Evolutionary conservation across 257 asterid genomes (phyloP).

Genomic region (Capsicum chinense): DNA sequence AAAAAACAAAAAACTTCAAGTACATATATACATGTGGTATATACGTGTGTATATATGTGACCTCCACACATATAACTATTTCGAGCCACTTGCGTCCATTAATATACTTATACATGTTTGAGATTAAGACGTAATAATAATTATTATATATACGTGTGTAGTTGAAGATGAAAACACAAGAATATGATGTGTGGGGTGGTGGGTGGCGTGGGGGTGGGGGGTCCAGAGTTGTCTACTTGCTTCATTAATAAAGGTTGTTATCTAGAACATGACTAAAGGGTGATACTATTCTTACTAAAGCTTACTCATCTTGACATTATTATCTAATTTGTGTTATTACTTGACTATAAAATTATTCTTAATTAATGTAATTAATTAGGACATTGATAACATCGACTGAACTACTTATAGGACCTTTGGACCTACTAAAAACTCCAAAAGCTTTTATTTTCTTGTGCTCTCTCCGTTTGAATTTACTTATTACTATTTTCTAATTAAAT

Average conservation of each 20-base stretch:
- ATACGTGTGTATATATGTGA: not conserved
- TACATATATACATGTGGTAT: not conserved
- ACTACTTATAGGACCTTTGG: not conserved
- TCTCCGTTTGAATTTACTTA: too few species aligned
- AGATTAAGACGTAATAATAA: not conserved
- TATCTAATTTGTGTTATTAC: not conserved
- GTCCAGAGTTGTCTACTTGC: not conserved
- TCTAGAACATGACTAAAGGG: not conserved
- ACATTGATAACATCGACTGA: constrained; percentile 8
- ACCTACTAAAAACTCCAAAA: not conserved
- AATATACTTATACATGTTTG: not conserved
- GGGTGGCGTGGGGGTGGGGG: not conserved
- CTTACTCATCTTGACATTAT: not conserved
- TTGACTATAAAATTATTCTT: not conserved
- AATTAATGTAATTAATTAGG: not conserved
- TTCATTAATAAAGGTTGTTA: not conserved
- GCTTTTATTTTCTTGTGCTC: not conserved
- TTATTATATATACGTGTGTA: not conserved
- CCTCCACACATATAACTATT: not conserved
- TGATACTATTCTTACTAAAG: not conserved
- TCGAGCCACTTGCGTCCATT: not conserved
- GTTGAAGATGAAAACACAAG: not conserved
- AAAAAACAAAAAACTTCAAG: not conserved
- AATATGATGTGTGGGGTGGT: constrained; percentile 2
- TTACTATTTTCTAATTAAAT: too few species aligned